Evolutionary conservation across 2,329 filamentous ascomycete species (phyloP).

Genomic region (Furcasterigmium sp.): DNA sequence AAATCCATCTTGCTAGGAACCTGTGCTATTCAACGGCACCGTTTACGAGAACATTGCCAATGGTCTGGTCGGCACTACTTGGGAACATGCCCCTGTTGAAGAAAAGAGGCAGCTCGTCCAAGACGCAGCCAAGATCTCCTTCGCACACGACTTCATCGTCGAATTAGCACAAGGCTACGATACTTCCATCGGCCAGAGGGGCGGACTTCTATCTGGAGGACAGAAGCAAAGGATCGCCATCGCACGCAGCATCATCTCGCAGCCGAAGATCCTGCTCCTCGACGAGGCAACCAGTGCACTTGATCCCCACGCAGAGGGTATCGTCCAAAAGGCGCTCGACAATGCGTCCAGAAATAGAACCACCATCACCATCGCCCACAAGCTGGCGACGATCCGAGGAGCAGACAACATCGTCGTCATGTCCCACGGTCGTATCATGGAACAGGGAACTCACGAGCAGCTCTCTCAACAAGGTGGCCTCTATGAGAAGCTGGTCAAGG

Average conservation of each 20-base stretch:
- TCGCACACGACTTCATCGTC: constrained; percentile 21
- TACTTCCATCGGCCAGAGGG: constrained; percentile 59
- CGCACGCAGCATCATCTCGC: constrained; percentile 50
- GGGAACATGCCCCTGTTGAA: constrained; percentile 28
- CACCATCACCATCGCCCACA: constrained; percentile 54
- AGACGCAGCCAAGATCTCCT: constrained; percentile 1
- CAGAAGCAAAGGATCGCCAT: constrained; percentile 57
- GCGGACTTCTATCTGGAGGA: constrained; percentile 62
- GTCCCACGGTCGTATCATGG: constrained; percentile 45
- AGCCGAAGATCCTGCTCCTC: constrained; percentile 52
- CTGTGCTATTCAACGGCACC: constrained; percentile 48
- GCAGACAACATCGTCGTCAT: constrained; percentile 57
- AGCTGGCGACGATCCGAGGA: constrained; percentile 44
- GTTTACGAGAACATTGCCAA: constrained; percentile 45
- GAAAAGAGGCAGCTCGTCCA: constrained; percentile 24
- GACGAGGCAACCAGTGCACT: constrained; percentile 59
- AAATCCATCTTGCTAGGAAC: constrained; percentile 34
- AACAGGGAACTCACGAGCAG: constrained; percentile 52
- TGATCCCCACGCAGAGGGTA: constrained; percentile 50
- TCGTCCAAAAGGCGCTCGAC: constrained; percentile 44
- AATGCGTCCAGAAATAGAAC: constrained; percentile 46
- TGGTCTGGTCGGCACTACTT: constrained; percentile 32
- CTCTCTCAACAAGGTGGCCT: constrained; percentile 27
- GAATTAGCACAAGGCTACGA: constrained; percentile 40
- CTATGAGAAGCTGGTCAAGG: background rate